Evolutionary conservation across 805 yeast genomes (phyloP), one percentile per base, ranked within the genome.

Genomic region (Gaillardinia entomophila): DNA sequence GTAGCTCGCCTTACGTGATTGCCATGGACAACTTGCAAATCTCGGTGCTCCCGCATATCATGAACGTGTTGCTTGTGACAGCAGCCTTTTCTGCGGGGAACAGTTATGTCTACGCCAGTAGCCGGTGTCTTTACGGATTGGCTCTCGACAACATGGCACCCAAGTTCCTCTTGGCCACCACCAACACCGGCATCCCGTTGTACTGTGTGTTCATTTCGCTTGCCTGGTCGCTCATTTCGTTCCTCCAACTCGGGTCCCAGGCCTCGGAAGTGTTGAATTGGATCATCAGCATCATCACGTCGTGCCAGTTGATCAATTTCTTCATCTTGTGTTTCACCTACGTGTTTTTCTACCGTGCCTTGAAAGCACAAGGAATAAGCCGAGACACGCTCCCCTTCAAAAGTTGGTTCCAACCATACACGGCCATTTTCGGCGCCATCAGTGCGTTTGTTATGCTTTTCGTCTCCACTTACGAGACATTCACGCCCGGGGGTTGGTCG

Each of bases 331-430:
- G 62, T 28, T 31, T 44, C 17, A 33, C 35, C 8, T 45, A 60
- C 42, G 52, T 60, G 20, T 37, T 32, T 16, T 34, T 58, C 50
- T 36, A 44, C 2, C 49, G 57, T 29, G 72, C 68, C 0, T 41
- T 67, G 51, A 63, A 53, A 38, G 68, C 58, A 3, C 73, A 68
- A 41, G 66, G 66, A 24, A 49, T 49, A 32, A 24, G 50, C 4
- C 46, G 61, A 41, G 52, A 46, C 12, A 38, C 45, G 14, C 50
- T 63, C 27, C 68, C 66, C n/a, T 58, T 55, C 37, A 43, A 42
- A 22, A 13, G 50, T 2, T 45, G 50, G 50, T 42, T 7, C 26
- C 50, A 45, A 35, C 50, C 50, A 15, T 45, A 42, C 43, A 35
- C 40, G 22, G 60, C 64, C 17, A 46, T 60, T 15, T 32, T 44